Conservation (phyloP, 106 monocot genomes). For the Cymbidium sinense region DNA sequence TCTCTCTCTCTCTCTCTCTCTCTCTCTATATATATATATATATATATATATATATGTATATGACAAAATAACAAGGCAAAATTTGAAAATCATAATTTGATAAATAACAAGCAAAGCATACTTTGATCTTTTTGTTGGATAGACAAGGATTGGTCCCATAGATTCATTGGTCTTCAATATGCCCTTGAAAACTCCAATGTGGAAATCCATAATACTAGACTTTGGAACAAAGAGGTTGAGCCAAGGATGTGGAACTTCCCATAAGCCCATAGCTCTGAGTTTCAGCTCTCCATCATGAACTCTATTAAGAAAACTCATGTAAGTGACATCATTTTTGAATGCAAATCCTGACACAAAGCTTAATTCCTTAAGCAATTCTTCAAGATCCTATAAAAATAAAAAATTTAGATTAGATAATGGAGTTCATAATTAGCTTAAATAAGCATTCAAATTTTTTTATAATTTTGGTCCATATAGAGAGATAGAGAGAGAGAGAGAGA, state of each 20-base stretch:
- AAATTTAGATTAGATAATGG: no score
- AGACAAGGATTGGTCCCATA: conserved; percentile 47
- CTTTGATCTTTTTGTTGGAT: conserved; percentile 46
- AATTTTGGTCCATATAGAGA: no score
- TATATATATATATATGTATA: no score
- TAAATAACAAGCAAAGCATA: background rate
- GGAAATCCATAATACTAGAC: conserved; percentile 40
- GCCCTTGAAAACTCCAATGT: conserved; percentile 38
- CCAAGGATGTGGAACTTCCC: conserved; percentile 73
- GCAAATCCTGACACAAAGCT: conserved; percentile 34
- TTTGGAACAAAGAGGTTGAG: conserved; percentile 46
- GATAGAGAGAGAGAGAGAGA: no score
- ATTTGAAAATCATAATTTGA: no score
- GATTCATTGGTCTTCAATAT: conserved; percentile 23
- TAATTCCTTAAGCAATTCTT: conserved; percentile 19
- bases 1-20: no score
- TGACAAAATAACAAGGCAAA: no score
- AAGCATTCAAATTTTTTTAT: no score
- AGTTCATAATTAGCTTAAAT: no score
- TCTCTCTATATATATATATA: no score
- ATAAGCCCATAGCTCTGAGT: conserved; percentile 30
- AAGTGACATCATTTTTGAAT: conserved; percentile 44
- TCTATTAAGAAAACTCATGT: conserved; percentile 37
- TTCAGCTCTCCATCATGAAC: conserved; percentile 38
- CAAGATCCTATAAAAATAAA: conserved; percentile 13